phyloP scores from a whole-genome alignment of 306 rosid species.

The Quercus engelmannii region DNA sequence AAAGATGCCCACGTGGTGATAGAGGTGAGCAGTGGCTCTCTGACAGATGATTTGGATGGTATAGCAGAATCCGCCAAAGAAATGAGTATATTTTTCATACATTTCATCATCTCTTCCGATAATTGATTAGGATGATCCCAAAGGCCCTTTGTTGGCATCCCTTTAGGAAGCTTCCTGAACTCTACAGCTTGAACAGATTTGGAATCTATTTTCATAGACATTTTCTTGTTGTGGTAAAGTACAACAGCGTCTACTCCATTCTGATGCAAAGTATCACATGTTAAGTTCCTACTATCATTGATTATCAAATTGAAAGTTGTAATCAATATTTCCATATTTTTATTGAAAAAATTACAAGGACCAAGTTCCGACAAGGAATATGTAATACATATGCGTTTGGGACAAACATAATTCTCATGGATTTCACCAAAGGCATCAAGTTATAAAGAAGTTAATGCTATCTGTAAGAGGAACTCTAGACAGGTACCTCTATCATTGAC shows the following conservation, averaged over 20 bases:
- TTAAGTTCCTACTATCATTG: not conserved
- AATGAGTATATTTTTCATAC: constrained; percentile 73
- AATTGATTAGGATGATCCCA: constrained; percentile 68
- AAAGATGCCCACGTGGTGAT: constrained; percentile 64
- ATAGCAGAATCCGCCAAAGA: constrained; percentile 58
- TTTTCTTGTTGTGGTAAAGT: constrained; percentile 20
- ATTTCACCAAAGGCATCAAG: not conserved
- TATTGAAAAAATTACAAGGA: not conserved
- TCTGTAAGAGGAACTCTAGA: not conserved
- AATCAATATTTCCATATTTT: not conserved
- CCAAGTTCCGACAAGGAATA: not conserved
- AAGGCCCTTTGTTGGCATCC: constrained; percentile 45
- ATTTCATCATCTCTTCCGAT: constrained; percentile 74
- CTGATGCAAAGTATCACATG: constrained; percentile 35
- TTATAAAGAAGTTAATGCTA: not conserved
- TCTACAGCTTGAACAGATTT: constrained; percentile 32
- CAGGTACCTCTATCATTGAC: constrained; percentile 37
- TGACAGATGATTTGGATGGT: constrained; percentile 31
- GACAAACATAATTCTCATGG: not conserved
- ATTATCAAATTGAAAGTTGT: not conserved
- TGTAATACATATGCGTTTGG: not conserved
- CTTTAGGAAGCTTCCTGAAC: constrained; percentile 35
- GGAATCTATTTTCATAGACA: constrained; percentile 21
- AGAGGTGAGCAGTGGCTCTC: constrained; percentile 44
- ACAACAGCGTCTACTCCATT: constrained; percentile 30